Base-by-base conservation (phyloP, 768 basidiomycete genomes). In the Russula earlei region DNA sequence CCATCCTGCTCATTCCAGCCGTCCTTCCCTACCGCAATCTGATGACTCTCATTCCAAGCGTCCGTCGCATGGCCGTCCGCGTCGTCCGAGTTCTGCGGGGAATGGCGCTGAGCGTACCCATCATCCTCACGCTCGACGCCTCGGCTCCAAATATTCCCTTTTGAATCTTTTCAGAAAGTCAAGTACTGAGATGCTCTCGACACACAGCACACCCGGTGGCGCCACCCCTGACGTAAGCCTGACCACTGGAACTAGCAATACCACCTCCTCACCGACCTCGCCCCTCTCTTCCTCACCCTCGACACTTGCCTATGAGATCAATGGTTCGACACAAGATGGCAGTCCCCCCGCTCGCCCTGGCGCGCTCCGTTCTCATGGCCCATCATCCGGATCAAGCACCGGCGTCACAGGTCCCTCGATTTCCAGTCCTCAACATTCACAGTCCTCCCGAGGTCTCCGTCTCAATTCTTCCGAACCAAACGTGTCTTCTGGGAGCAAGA, bases 131-230 rank as follows among this genome's bases (percentile, higher is more conserved):
- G 72, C 61, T 22, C 70, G 70, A 52, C 82, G 74, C 62, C 68
- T 86, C 4, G 77, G 77, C 25, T 81, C 82, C 68, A 90, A 90
- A 67, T 78, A 87, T 54, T 88, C 87, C 22, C 71, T 90, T 51
- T 72, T 88, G 60, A 82, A 79, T 62, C 74, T 89, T 15, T 88
- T 89, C 73, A 84, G 80, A 75, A 85, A 83, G 69, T 58, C 72
- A 0, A 73, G 70, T 12, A 75, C 67, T 12, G 74, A 71, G 33
- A 55, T 61, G 17, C 49, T 62, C 25, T 49, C 52, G 37, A 47
- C 47, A 36, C 61, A 56, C 61, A 64, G 38, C 52, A 59, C 38
- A 24, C 64, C 51, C 4, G 50, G 44, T 12, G 59, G 36, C 17
- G 47, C 24, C 7, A 49, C 52, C 5, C 52, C 57, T 8, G 57